phyloP scores from a whole-genome alignment of 169 alveolate species.

The Babesia sp. region DNA sequence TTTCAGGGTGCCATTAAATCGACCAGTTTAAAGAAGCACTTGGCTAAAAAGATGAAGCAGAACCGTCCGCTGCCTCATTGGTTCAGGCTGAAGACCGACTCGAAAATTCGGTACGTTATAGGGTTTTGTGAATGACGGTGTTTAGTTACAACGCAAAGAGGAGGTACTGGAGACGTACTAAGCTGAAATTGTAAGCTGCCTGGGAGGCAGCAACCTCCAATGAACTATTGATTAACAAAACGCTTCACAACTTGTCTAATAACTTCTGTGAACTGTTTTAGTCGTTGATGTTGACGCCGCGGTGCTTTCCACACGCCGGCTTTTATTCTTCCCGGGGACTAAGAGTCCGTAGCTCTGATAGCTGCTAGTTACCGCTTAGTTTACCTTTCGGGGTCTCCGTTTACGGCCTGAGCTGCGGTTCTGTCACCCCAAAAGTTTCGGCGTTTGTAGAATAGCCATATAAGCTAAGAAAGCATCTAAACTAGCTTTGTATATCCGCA shows the following conservation, averaged over 20 bases:
- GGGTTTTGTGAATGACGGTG: not conserved
- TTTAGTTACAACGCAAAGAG: slow-evolving; percentile 92
- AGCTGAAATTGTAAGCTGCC: slow-evolving; percentile 86
- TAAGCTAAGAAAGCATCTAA: no score
- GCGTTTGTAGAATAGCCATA: no score
- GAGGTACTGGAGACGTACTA: slow-evolving; percentile 96
- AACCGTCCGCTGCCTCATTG: slow-evolving; percentile 95
- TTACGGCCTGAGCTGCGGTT: no score
- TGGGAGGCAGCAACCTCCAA: not conserved
- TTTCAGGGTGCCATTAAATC: slow-evolving; percentile 90
- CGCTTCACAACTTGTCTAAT: not conserved
- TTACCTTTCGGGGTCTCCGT: no score
- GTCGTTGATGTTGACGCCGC: not conserved
- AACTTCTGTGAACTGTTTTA: not conserved
- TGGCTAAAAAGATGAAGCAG: slow-evolving; percentile 92
- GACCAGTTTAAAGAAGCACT: slow-evolving; percentile 86
- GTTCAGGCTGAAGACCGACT: slow-evolving; percentile 92
- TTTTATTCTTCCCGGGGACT: no score
- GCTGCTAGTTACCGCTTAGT: no score
- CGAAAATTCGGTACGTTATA: slow-evolving; percentile 85
- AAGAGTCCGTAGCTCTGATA: no score
- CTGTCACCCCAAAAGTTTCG: no score
- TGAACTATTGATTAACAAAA: not conserved
- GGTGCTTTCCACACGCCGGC: no score
- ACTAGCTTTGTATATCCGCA: no score